phyloP scores from a whole-genome alignment of 2,329 filamentous ascomycete genomes.

The Mycosphaerella sp. region DNA sequence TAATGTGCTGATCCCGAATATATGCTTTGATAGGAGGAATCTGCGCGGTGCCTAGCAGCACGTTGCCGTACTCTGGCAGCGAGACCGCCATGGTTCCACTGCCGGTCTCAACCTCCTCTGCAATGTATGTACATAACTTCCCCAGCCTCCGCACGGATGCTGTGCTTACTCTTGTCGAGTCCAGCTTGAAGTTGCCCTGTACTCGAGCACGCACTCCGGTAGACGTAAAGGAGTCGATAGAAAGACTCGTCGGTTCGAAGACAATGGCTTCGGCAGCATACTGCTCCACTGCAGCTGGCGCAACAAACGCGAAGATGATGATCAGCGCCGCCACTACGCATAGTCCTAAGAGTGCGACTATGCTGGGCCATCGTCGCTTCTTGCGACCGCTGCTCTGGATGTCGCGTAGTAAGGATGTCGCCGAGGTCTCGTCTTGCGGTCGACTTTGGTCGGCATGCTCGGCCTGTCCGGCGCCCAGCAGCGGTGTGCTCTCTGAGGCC shows the following conservation, averaged over 20 bases:
- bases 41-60: constrained; percentile 67
- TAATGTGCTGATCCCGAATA: constrained; percentile 70
- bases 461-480: constrained; percentile 8
- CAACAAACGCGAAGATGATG: constrained; percentile 71
- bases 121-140: constrained; percentile 70
- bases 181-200: constrained; percentile 73
- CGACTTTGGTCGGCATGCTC: constrained; percentile 20
- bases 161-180: constrained; percentile 67
- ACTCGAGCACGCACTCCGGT: constrained; percentile 73
- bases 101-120: constrained; percentile 66
- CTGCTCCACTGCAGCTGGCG: constrained; percentile 71
- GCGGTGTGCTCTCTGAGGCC: constrained; percentile 15
- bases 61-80: constrained; percentile 73
- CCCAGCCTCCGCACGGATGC: constrained; percentile 68
- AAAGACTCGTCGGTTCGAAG: constrained; percentile 74
- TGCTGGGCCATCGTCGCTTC: constrained; percentile 63
- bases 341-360: constrained; percentile 64
- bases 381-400: constrained; percentile 18
- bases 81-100: constrained; percentile 68
- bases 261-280: constrained; percentile 80
- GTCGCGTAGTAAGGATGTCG: constrained; percentile 16
- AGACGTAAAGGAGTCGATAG: constrained; percentile 75
- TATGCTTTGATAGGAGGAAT: constrained; percentile 70
- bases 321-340: constrained; percentile 59
- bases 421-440: constrained; percentile 23